Conservation (phyloP, 2,329 filamentous ascomycete species). For the Trichoderma pleuroti region DNA sequence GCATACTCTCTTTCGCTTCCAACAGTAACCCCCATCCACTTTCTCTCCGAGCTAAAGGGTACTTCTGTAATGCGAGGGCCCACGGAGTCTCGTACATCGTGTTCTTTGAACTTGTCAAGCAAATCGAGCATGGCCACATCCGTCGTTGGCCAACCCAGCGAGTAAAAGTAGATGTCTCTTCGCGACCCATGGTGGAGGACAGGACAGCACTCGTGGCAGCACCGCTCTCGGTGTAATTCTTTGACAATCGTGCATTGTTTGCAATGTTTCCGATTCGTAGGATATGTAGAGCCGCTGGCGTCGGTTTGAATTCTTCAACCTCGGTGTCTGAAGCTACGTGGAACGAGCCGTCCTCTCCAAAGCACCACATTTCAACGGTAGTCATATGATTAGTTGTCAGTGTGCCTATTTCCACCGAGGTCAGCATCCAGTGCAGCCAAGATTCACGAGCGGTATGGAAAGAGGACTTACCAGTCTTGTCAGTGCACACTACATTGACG, state of each 20-base stretch:
- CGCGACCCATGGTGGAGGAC: constrained; percentile 71
- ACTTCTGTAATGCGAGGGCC: constrained; percentile 81
- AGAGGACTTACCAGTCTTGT: constrained; percentile 72
- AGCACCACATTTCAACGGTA: constrained; percentile 93
- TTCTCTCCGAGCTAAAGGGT: constrained; percentile 93
- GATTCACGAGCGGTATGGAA: not conserved
- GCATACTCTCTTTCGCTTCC: constrained; percentile 72
- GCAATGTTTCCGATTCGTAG: constrained; percentile 93
- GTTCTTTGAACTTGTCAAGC: constrained; percentile 84
- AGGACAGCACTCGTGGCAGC: constrained; percentile 71
- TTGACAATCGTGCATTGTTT: constrained; percentile 83
- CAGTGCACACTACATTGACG: constrained; percentile 99
- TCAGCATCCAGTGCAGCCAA: not conserved
- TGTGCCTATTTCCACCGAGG: constrained; percentile 57
- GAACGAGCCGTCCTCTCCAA: constrained; percentile 58
- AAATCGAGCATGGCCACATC: constrained; percentile 97
- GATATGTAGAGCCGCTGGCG: constrained; percentile 73
- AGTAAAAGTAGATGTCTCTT: constrained; percentile 63
- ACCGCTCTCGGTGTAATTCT: constrained; percentile 64
- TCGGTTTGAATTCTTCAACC: constrained; percentile 55
- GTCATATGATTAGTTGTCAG: constrained; percentile 99
- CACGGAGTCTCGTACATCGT: constrained; percentile 83
- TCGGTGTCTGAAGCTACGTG: constrained; percentile 55
- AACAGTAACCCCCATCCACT: constrained; percentile 98
- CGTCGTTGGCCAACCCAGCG: constrained; percentile 94